A percentile compares a stretch with the other conserved stretches of the same genome.
Conservation (phyloP, 2,329 filamentous ascomycete genomes). For the Ophiognomonia clavigignenti-juglandacearum region DNA sequence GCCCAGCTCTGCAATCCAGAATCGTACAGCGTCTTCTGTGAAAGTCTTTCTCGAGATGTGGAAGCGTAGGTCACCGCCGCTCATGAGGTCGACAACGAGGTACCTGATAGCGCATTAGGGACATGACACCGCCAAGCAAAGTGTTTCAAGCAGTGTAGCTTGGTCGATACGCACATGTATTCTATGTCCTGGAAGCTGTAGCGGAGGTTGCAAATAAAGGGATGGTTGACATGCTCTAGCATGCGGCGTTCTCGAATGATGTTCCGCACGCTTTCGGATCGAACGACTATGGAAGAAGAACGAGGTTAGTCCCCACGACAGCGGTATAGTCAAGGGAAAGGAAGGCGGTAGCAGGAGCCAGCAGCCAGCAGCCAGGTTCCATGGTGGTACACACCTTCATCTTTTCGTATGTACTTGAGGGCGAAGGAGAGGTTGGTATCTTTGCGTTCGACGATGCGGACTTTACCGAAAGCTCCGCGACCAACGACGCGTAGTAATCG, state of each 20-base stretch:
- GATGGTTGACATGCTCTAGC: slow-evolving; percentile 96
- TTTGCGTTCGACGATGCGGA: slow-evolving; percentile 96
- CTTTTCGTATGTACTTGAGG: slow-evolving; percentile 96
- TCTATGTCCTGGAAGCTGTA: slow-evolving; percentile 99
- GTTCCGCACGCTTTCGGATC: slow-evolving; percentile 95
- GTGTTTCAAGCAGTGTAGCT: slow-evolving; percentile 16
- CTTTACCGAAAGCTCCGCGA: slow-evolving; percentile 97
- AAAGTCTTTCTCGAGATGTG: slow-evolving; percentile 98
- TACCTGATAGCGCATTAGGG: slow-evolving; percentile 56
- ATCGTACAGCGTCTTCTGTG: slow-evolving; percentile 92
- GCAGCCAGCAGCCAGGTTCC: neutral
- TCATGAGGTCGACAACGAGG: slow-evolving; percentile 97
- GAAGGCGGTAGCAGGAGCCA: neutral
- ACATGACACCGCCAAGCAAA: neutral
- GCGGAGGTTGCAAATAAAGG: slow-evolving; percentile 95
- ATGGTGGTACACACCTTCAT: slow-evolving; percentile 67
- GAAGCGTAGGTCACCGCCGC: slow-evolving; percentile 90
- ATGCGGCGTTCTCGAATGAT: slow-evolving; percentile 96
- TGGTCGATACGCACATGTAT: slow-evolving; percentile 72
- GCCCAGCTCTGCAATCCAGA: slow-evolving; percentile 93
- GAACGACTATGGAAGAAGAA: slow-evolving; percentile 63
- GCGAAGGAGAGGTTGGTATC: slow-evolving; percentile 92
- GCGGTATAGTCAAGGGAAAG: neutral
- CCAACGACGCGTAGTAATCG: slow-evolving; percentile 91
- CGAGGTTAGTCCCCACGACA: slow-evolving; percentile 5